Evolutionary conservation across 1,139 yeast species (phyloP).

Genomic region (Geotrichum reessii): DNA sequence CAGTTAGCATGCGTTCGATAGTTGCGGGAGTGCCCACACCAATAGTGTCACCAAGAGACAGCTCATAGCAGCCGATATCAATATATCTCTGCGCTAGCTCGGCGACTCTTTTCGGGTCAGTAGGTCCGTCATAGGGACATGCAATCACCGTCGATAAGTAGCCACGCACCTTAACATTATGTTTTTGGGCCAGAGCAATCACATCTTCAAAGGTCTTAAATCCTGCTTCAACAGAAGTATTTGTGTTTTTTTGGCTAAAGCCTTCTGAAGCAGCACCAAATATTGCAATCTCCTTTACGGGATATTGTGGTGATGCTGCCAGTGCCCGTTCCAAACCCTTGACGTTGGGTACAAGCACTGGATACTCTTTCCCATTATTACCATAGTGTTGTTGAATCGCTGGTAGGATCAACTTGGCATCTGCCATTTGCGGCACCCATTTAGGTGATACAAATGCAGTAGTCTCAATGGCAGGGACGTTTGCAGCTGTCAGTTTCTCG

Average conservation of each 20-base stretch:
- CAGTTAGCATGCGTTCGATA: conserved; percentile 28
- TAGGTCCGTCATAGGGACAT: conserved; percentile 37
- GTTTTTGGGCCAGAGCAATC: conserved; percentile 27
- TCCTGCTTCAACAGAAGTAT: conserved; percentile 32
- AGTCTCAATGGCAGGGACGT: conserved; percentile 32
- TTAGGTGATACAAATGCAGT: conserved; percentile 38
- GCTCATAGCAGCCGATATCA: conserved; percentile 37
- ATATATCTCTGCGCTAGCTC: conserved; percentile 28
- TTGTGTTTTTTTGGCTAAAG: conserved; percentile 34
- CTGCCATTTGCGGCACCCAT: conserved; percentile 36
- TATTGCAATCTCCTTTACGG: conserved; percentile 33
- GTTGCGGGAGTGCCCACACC: conserved; percentile 37
- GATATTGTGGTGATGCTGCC: conserved; percentile 21
- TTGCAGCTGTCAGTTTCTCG: conserved; percentile 30
- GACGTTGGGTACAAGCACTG: conserved; percentile 34
- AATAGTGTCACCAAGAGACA: conserved; percentile 37
- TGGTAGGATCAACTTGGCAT: conserved; percentile 14
- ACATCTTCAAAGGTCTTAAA: conserved; percentile 29
- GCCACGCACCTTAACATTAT: conserved; percentile 31
- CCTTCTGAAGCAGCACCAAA: conserved; percentile 38
- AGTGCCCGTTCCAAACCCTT: conserved; percentile 34
- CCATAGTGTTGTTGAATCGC: conserved; percentile 6
- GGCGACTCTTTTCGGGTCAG: conserved; percentile 33
- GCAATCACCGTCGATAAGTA: conserved; percentile 36
- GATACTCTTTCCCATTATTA: conserved; percentile 28